Conservation (phyloP, 306 rosid species). For the Sphenostylis stenocarpa region DNA sequence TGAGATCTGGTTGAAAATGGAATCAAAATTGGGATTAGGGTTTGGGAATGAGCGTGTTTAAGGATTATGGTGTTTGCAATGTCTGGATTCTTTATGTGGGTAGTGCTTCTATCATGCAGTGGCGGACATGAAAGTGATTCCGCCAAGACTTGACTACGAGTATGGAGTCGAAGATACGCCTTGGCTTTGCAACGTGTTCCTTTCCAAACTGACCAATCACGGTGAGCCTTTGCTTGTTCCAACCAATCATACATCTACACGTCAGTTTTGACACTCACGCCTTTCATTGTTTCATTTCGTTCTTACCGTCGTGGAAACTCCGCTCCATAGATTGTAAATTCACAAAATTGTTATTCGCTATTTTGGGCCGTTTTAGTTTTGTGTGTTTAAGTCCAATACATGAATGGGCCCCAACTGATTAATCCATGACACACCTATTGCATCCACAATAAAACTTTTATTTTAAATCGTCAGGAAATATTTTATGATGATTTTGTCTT, state of each 20-base stretch:
- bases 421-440: no score
- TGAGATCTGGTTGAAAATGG: conserved; percentile 9
- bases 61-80: no score
- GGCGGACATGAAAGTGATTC: conserved; percentile 32
- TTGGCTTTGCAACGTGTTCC: conserved; percentile 63
- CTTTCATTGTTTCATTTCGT: neutral
- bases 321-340: neutral
- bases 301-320: conserved; percentile 16
- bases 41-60: neutral
- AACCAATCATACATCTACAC: conserved; percentile 47
- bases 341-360: neutral
- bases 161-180: conserved; percentile 29
- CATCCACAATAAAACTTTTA: no score
- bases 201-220: conserved; percentile 58
- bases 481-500: no score
- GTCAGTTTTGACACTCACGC: conserved; percentile 4
- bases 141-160: conserved; percentile 29
- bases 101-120: neutral
- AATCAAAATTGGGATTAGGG: conserved; percentile 15
- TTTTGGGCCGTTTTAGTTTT: neutral
- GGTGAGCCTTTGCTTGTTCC: conserved; percentile 10
- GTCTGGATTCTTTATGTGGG: neutral
- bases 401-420: neutral
- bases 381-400: neutral
- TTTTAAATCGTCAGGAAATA: no score